A percentile compares a stretch with the other conserved stretches of the same genome.
Conservation (phyloP, 441 rosid species). For the Erodium trifolium region DNA sequence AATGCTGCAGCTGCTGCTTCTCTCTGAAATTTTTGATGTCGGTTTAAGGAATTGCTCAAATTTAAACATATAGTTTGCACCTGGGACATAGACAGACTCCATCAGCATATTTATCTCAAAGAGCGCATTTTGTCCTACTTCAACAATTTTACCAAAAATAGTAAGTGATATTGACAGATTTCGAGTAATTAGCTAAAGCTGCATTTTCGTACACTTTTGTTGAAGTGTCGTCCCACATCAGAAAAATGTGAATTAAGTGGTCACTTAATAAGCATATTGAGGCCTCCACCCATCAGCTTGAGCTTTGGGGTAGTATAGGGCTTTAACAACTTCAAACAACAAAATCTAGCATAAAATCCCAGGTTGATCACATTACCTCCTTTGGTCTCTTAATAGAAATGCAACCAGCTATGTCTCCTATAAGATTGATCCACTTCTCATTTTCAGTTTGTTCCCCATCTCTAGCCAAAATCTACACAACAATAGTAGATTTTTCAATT, state of each 20-base stretch:
- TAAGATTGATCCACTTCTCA: conserved; percentile 91
- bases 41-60: conserved; percentile 74
- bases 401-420: conserved; percentile 83
- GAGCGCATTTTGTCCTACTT: no score
- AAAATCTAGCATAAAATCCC: conserved; percentile 8
- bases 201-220: background rate
- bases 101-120: background rate
- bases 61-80: conserved; percentile 69
- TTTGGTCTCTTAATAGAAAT: conserved; percentile 97
- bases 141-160: background rate
- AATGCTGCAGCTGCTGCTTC: conserved; percentile 99
- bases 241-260: no score
- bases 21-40: conserved; percentile 67
- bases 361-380: conserved; percentile 43
- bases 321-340: background rate
- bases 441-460: conserved; percentile 76
- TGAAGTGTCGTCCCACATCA: no score
- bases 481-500: conserved; percentile 7
- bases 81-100: conserved; percentile 32
- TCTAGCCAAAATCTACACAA: conserved; percentile 78
- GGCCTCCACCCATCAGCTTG: no score
- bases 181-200: background rate
- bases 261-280: no score
- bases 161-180: background rate
- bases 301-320: no score